These are phyloP conservation scores for Salisapilia sapeloensis DNA, from an alignment of 352 stramenopile genomes.

Conservation along the genomic window DNA sequence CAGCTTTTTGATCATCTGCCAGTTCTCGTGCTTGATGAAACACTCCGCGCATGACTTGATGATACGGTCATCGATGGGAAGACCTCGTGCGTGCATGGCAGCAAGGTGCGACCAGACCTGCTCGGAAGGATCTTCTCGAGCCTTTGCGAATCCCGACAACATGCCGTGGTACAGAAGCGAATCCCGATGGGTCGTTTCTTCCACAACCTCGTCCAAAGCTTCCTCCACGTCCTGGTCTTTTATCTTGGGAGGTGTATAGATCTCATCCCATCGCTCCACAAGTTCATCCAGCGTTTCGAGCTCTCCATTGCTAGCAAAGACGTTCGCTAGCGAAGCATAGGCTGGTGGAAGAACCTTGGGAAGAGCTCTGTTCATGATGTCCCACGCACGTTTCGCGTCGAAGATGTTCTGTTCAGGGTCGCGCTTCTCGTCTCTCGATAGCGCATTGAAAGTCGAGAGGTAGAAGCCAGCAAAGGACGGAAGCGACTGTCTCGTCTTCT, in stretches of 20 bases:
- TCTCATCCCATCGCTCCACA: constrained; percentile 28
- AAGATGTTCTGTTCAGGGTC: constrained; percentile 42
- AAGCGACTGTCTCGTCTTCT: constrained; percentile 6
- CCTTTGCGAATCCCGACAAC: constrained; percentile 67
- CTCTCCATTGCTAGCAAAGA: constrained; percentile 62
- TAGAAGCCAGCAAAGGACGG: constrained; percentile 39
- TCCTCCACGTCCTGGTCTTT: constrained; percentile 12
- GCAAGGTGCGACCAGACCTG: constrained; percentile 45
- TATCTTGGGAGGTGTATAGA: not conserved
- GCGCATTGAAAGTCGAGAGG: constrained; percentile 65
- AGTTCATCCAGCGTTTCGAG: constrained; percentile 46
- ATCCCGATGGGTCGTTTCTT: constrained; percentile 15
- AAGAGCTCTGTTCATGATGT: constrained; percentile 51
- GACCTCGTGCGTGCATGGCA: constrained; percentile 21
- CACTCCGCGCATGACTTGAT: constrained; percentile 53
- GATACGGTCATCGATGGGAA: constrained; percentile 59
- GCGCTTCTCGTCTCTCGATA: constrained; percentile 45
- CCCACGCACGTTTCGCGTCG: constrained; percentile 58
- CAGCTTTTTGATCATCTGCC: constrained; percentile 25
- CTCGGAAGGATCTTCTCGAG: constrained; percentile 39
- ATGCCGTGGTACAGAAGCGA: constrained; percentile 59
- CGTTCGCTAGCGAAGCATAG: constrained; percentile 66
- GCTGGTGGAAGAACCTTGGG: constrained; percentile 44
- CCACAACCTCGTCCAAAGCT: constrained; percentile 5
- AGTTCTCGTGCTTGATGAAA: constrained; percentile 49